Percentiles rank a stretch among this genome's conserved stretches.
phyloP scores from a whole-genome alignment of 768 basidiomycete species.

The Termitomyces eurrhizus region DNA sequence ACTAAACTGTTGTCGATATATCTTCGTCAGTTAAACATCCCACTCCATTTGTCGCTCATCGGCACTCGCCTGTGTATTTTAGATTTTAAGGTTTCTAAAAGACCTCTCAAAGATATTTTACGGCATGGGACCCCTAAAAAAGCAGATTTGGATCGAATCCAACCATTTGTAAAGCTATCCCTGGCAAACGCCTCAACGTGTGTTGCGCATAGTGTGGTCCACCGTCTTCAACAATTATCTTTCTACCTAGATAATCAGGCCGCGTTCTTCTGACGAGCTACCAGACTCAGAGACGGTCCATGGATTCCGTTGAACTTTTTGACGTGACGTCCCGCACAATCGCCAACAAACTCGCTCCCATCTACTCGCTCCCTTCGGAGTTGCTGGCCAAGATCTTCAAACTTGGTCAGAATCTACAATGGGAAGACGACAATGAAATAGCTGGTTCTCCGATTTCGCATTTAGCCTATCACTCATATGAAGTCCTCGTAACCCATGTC shows the following conservation, averaged over 20 bases:
- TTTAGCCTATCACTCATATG: constrained; percentile 24
- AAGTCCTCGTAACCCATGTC: constrained; percentile 36
- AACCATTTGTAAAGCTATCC: neutral
- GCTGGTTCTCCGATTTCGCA: neutral
- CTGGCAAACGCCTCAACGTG: neutral
- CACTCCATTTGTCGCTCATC: neutral
- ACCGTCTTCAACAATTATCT: neutral
- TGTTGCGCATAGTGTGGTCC: neutral
- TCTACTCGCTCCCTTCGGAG: constrained; percentile 27
- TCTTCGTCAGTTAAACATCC: neutral
- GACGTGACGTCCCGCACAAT: neutral
- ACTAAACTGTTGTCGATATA: neutral
- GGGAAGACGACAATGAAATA: constrained; percentile 12
- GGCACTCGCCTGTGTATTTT: neutral
- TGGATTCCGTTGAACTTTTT: neutral
- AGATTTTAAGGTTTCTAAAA: neutral
- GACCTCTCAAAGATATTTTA: neutral
- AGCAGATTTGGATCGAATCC: neutral
- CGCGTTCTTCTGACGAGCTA: neutral
- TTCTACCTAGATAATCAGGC: neutral
- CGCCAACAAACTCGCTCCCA: constrained; percentile 8
- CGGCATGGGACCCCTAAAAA: constrained; percentile 4
- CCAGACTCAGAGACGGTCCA: neutral
- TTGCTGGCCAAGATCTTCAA: constrained; percentile 30
- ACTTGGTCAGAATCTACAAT: constrained; percentile 19